A percentile compares a stretch with the other conserved stretches of the same genome.
phyloP scores from a whole-genome alignment of 768 basidiomycete species.

The Macrolepiota dolichaula region DNA sequence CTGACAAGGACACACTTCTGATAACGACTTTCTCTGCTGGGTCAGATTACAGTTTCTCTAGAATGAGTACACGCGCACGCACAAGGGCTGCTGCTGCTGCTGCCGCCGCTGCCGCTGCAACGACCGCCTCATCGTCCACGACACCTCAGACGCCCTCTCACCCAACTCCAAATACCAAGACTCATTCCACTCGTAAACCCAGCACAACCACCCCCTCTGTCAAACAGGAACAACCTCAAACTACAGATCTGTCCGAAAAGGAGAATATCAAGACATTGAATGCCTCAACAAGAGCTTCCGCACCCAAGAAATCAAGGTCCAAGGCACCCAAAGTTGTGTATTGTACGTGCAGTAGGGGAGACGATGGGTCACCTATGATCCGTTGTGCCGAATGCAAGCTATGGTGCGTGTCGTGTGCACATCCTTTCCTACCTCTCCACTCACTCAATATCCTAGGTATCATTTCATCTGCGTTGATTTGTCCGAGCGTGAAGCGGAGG shows the following conservation, averaged over 20 bases:
- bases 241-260: constrained; percentile 19
- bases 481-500: constrained; percentile 61
- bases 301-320: constrained; percentile 15
- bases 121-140: constrained; percentile 15
- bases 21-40: constrained; percentile 2
- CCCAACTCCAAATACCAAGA: constrained; percentile 8
- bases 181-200: constrained; percentile 12
- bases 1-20: background rate
- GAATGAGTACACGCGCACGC: constrained; percentile 46
- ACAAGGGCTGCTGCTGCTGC: constrained; percentile 31
- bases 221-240: constrained; percentile 5
- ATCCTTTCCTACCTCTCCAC: background rate
- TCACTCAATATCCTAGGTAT: constrained; percentile 49
- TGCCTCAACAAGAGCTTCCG: constrained; percentile 13
- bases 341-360: constrained; percentile 65
- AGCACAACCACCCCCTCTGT: background rate
- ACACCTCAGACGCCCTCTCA: constrained; percentile 6
- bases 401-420: constrained; percentile 49
- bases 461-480: constrained; percentile 78
- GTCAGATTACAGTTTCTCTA: background rate
- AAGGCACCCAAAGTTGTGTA: constrained; percentile 28
- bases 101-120: constrained; percentile 20
- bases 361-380: constrained; percentile 84
- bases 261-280: constrained; percentile 21
- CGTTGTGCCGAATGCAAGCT: constrained; percentile 66